Percentiles rank a stretch among this genome's conserved stretches.
These are phyloP conservation scores for Serendipita sp. DNA, from an alignment of 768 basidiomycete species.

Conservation along the genomic window DNA sequence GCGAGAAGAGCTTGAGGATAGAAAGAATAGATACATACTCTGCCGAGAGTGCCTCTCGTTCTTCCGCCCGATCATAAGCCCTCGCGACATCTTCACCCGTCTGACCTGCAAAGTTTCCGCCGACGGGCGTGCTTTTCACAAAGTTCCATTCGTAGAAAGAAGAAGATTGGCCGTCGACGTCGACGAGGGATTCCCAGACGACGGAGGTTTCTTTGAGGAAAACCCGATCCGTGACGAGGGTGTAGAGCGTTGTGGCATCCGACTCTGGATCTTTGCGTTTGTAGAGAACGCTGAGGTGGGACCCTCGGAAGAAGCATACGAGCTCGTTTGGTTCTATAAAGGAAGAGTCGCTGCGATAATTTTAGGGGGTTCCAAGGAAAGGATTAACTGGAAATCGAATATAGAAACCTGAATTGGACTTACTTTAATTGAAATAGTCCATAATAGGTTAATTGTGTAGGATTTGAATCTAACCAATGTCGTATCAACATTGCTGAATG, in stretches of 20 bases:
- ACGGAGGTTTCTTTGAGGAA: conserved; percentile 63
- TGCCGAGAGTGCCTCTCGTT: too few relatives aligned
- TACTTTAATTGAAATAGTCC: conserved; percentile 23
- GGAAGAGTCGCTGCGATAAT: conserved; percentile 54
- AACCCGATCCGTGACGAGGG: conserved; percentile 71
- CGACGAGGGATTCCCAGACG: conserved; percentile 84
- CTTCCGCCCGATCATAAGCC: not conserved
- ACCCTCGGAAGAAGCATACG: conserved; percentile 82
- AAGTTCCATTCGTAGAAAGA: conserved; percentile 68
- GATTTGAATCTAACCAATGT: conserved; percentile 49
- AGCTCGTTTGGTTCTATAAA: conserved; percentile 34
- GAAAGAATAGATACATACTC: too few relatives aligned
- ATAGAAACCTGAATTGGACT: not conserved
- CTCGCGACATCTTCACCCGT: conserved; percentile 30
- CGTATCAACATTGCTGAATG: conserved; percentile 49
- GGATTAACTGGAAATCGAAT: too few relatives aligned
- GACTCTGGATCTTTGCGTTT: conserved; percentile 27
- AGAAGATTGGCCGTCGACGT: conserved; percentile 65
- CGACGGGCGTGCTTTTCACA: conserved; percentile 43
- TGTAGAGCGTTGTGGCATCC: conserved; percentile 32
- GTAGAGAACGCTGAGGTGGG: conserved; percentile 78
- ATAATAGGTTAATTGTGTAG: conserved; percentile 76
- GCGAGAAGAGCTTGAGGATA: too few relatives aligned
- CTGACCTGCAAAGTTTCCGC: conserved; percentile 67
- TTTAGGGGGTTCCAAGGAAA: not conserved